Conservation (phyloP, 2,329 filamentous ascomycete genomes). For the Metarhizium rileyi region DNA sequence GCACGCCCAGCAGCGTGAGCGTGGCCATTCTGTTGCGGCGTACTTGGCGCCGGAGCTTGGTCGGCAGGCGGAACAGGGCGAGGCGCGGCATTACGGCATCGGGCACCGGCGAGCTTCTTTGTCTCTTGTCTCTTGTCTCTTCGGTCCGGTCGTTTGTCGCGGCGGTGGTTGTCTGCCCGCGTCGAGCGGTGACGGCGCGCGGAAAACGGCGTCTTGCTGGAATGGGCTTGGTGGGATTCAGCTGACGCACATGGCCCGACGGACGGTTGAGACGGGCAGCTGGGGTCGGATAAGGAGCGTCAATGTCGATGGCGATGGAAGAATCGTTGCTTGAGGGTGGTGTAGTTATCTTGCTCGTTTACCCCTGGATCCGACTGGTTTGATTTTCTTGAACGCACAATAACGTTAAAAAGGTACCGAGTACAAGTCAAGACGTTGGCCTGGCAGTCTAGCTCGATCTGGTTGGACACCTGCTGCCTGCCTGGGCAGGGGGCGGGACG, state of each 20-base stretch:
- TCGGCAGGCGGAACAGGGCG: constrained; percentile 44
- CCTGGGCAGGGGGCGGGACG: neutral
- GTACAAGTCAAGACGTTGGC: too few species aligned
- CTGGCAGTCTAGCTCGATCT: neutral
- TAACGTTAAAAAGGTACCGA: too few species aligned
- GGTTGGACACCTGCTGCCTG: neutral
- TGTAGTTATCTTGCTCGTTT: too few species aligned
- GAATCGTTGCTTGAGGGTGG: neutral
- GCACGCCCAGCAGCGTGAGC: constrained; percentile 31
- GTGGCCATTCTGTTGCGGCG: constrained; percentile 50
- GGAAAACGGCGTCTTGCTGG: neutral
- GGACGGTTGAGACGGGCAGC: too few species aligned
- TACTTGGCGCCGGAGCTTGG: constrained; percentile 46
- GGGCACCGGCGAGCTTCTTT: neutral
- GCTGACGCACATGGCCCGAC: neutral
- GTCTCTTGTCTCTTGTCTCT: too few species aligned
- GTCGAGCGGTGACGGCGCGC: too few species aligned
- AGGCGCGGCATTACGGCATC: constrained; percentile 26
- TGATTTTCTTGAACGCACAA: too few species aligned
- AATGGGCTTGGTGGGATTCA: neutral
- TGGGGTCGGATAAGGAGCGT: neutral
- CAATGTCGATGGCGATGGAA: neutral
- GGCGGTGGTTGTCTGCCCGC: neutral
- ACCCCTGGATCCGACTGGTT: too few species aligned
- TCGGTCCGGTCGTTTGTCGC: too few species aligned